Evolutionary conservation across 83 land plant genomes (phyloP).

Genomic region (Thuja plicata): DNA sequence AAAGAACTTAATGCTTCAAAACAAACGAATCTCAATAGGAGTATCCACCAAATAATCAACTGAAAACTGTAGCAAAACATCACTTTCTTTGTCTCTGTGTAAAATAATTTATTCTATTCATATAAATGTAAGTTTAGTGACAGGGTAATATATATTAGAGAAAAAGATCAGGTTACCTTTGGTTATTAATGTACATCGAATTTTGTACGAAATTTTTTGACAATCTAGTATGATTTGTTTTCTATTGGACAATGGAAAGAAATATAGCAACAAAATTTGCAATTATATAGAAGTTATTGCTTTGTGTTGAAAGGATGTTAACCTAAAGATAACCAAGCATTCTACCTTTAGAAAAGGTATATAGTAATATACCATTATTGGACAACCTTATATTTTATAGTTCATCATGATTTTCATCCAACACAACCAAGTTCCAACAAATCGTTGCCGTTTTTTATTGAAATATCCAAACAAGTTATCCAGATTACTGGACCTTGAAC

Average conservation of each 20-base stretch:
- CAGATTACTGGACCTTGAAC: neutral
- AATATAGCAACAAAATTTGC: neutral
- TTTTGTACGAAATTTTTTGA: neutral
- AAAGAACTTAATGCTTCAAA: neutral
- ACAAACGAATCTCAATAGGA: neutral
- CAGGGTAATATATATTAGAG: neutral
- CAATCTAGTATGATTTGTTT: neutral
- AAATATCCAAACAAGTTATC: neutral
- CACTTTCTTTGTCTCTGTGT: neutral
- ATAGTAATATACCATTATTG: neutral
- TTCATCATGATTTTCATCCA: neutral
- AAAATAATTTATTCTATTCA: slow-evolving; percentile 2
- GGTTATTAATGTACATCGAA: neutral
- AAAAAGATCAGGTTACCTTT: neutral
- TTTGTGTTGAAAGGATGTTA: neutral
- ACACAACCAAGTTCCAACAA: neutral
- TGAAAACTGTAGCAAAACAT: neutral
- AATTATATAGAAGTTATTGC: neutral
- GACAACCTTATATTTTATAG: neutral
- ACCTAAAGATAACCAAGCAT: neutral
- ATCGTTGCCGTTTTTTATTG: neutral
- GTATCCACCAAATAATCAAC: neutral
- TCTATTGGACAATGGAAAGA: neutral
- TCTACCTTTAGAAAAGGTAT: neutral
- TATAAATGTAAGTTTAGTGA: neutral